Percentiles rank a stretch among this genome's conserved stretches.
These are phyloP conservation scores for Castanea mollissima DNA, from an alignment of 306 rosid species.

Conservation along the genomic window DNA sequence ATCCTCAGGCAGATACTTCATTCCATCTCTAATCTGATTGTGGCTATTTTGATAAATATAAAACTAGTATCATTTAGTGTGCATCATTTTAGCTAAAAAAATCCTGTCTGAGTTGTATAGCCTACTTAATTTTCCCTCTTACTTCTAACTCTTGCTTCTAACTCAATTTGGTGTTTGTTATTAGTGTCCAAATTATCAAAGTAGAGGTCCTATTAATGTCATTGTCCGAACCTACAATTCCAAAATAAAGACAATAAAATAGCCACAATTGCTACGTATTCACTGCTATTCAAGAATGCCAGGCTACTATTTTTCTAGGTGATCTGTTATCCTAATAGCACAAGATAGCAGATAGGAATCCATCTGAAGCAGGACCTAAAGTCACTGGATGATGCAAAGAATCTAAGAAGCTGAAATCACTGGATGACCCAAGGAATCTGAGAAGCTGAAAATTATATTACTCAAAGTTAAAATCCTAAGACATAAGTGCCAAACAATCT, in stretches of 20 bases:
- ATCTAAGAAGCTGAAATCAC: background rate
- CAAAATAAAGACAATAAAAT: background rate
- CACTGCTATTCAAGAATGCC: background rate
- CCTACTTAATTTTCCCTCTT: background rate
- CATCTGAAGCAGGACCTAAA: background rate
- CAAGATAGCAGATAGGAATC: background rate
- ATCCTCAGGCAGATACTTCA: background rate
- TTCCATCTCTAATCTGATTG: background rate
- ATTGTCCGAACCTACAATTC: background rate
- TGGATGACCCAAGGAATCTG: background rate
- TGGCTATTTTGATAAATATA: background rate
- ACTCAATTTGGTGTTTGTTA: background rate
- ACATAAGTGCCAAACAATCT: background rate
- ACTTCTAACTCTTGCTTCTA: too few species aligned
- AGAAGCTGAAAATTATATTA: background rate
- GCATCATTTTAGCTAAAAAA: background rate
- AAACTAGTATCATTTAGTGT: background rate
- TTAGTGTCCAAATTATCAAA: background rate
- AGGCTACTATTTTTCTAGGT: background rate
- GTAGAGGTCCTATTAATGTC: background rate
- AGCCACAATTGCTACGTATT: background rate
- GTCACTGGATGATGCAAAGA: background rate
- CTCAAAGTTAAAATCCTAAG: background rate
- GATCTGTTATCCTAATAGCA: background rate
- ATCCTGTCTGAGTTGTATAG: background rate